Evolutionary conservation across 495 filamentous ascomycete genomes (phyloP).

Genomic region (Aspergillus nanangensis): DNA sequence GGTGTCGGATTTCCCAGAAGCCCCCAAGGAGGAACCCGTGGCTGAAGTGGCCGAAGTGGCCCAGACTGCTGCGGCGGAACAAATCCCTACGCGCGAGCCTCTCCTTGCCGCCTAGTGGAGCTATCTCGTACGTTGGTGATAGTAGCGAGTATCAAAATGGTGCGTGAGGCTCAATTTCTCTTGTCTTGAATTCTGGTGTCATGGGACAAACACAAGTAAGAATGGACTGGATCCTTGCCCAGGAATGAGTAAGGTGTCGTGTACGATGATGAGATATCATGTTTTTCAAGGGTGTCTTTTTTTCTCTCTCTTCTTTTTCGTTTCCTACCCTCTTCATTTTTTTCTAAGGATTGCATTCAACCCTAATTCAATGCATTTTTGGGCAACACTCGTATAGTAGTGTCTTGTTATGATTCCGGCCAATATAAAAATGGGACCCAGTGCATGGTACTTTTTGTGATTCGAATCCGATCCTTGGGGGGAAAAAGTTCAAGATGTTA

Average conservation of each 20-base stretch:
- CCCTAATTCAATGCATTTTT: too few relatives aligned
- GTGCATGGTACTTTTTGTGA: too few relatives aligned
- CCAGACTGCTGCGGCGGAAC: neutral
- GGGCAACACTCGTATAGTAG: too few relatives aligned
- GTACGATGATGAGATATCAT: slow-evolving; percentile 19
- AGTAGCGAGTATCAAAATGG: neutral
- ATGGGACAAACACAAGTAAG: slow-evolving; percentile 5
- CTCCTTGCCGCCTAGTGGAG: slow-evolving; percentile 29
- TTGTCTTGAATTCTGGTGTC: too few relatives aligned
- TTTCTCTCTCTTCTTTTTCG: slow-evolving; percentile 6
- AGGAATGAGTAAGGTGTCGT: slow-evolving; percentile 7
- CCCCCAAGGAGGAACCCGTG: slow-evolving; percentile 53
- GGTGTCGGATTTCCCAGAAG: slow-evolving; percentile 58
- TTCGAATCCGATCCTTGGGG: too few relatives aligned
- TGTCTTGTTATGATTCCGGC: too few relatives aligned
- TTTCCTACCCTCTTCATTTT: neutral
- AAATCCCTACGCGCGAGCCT: slow-evolving; percentile 18
- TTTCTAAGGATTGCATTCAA: neutral
- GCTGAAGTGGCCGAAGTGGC: slow-evolving; percentile 24
- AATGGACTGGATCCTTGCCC: slow-evolving; percentile 4
- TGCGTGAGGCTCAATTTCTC: neutral
- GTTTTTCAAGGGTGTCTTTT: neutral
- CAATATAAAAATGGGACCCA: too few relatives aligned
- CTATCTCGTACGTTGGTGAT: neutral
- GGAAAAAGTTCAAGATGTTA: too few relatives aligned